Evolutionary conservation across 2,329 filamentous ascomycete genomes (phyloP).

Genomic region (Ophiostoma novo-ulmi): DNA sequence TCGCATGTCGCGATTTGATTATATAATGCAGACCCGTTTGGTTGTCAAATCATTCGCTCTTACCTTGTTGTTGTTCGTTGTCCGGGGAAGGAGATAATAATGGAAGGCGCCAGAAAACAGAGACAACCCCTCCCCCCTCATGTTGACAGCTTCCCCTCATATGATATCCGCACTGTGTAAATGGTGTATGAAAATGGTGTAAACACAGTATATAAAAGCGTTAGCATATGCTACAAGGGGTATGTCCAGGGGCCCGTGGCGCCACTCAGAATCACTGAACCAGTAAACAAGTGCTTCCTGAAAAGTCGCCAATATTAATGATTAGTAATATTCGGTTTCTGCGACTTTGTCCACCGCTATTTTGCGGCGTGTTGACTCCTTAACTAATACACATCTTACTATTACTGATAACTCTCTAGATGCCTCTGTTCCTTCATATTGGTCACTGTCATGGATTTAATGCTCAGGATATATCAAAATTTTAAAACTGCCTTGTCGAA

Average conservation of each 20-base stretch:
- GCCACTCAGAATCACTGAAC: too few species aligned
- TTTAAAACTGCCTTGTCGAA: neutral
- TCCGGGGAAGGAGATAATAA: conserved; percentile 24
- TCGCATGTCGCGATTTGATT: neutral
- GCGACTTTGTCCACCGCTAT: conserved; percentile 5
- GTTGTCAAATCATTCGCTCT: conserved; percentile 14
- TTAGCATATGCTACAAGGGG: neutral
- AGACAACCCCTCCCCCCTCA: conserved; percentile 25
- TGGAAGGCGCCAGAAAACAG: conserved; percentile 15
- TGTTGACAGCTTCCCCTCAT: neutral
- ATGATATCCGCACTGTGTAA: neutral
- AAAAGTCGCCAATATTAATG: neutral
- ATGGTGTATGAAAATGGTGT: neutral
- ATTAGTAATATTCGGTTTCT: neutral
- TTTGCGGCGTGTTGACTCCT: neutral
- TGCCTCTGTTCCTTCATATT: neutral
- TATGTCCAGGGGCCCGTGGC: too few species aligned
- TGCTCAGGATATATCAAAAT: neutral
- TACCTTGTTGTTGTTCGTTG: conserved; percentile 22
- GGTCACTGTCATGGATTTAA: neutral
- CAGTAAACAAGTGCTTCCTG: too few species aligned
- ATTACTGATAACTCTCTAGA: neutral
- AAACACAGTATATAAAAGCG: neutral
- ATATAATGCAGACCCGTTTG: neutral
- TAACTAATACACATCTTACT: neutral